Evolutionary conservation across 2,329 filamentous ascomycete genomes (phyloP), one percentile per base, ranked within the genome.

Genomic region (Ascochyta fabae): DNA sequence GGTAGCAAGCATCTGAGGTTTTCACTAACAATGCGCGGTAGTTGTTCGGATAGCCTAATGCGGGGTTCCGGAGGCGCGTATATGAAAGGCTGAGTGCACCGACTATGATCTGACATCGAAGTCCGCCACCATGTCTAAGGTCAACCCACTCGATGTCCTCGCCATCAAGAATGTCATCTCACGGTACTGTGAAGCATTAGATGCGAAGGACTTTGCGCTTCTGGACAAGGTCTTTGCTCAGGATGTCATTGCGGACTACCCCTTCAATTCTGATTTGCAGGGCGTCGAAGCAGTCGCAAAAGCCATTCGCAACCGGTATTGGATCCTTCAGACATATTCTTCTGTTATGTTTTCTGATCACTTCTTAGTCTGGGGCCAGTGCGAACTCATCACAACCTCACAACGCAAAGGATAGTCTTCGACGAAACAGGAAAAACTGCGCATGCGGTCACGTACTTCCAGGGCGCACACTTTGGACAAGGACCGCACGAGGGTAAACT

Each of bases 101-200:
- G 2, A 42, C 23, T 12, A 16, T 6, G 8, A 16, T 23, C 34
- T 26, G 3, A 9, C 5, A 26, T 10, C 8, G 9, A 42, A n/a
- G 13, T 29, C 35, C 35, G 26, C n/a, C 31, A 43, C 13, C 22
- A 68, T 66, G 64, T 44, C 60, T n/a, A 39, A 48, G 3, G 19
- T 62, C 26, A 71, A 65, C 41, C 58, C 69, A 42, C 59, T 64
- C 36, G 71, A 73, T 48, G 19, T 64, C 42, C 48, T 76, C 40
- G 75, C 77, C n/a, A 76, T 81, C 60, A 71, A 70, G 38, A 80
- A 80, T 59, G 69, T 70, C 7, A 60, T 80, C 24, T 62, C 77
- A 6, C 73, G 69, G 27, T 81, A 80, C 62, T 79, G 77, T 64
- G 70, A 79, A 38, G 78, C 78, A 1, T 67, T 80, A 6, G 78